Conservation (phyloP, 495 filamentous ascomycete species). For the Alectoria sarmentosa region DNA sequence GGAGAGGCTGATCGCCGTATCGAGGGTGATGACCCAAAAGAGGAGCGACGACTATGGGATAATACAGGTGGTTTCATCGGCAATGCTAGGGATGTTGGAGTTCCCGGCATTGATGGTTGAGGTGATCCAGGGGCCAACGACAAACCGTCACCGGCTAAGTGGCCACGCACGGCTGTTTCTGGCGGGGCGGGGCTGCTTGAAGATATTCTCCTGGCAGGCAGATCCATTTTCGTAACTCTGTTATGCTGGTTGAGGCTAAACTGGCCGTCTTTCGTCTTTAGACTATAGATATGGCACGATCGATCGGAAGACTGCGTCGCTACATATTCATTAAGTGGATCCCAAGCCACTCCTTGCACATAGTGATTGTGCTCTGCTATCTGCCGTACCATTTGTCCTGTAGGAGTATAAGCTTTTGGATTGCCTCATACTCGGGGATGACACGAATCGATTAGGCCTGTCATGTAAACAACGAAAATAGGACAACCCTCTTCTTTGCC, state of each 20-base stretch:
- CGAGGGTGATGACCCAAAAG: slow-evolving; percentile 83
- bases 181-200: slow-evolving; percentile 90
- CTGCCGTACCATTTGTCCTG: slow-evolving; percentile 85
- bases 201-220: slow-evolving; percentile 81
- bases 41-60: slow-evolving; percentile 87
- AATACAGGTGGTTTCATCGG: slow-evolving; percentile 97
- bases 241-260: slow-evolving; percentile 77
- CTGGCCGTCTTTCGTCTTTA: slow-evolving; percentile 94
- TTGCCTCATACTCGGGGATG: slow-evolving; percentile 4
- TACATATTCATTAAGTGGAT: slow-evolving; percentile 95
- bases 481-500: neutral
- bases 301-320: slow-evolving; percentile 97
- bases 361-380: slow-evolving; percentile 99
- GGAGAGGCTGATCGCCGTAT: slow-evolving; percentile 86
- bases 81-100: slow-evolving; percentile 77
- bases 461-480: neutral
- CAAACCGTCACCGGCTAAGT: slow-evolving; percentile 50
- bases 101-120: slow-evolving; percentile 87
- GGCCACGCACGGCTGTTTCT: slow-evolving; percentile 54
- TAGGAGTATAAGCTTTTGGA: slow-evolving; percentile 15
- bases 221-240: slow-evolving; percentile 78
- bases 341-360: slow-evolving; percentile 97
- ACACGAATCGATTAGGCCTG: neutral
- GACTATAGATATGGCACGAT: slow-evolving; percentile 91
- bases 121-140: slow-evolving; percentile 66